Conservation (phyloP, 495 filamentous ascomycete species). For the Articulospora tetracladia region DNA sequence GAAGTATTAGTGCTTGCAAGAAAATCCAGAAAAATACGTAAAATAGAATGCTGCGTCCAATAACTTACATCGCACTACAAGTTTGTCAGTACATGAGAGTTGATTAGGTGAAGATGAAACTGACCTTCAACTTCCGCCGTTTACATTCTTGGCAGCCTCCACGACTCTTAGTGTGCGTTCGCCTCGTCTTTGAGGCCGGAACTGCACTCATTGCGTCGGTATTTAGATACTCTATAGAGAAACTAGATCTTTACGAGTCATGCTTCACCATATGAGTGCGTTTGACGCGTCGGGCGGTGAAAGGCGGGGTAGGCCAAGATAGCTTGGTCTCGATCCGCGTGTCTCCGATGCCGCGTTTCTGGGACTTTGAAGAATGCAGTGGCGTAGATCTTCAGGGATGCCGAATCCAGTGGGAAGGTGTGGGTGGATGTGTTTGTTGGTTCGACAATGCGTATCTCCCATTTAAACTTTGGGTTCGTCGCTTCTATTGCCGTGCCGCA, state of each 20-base stretch:
- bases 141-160: constrained; percentile 15
- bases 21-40: neutral
- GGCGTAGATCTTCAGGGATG: neutral
- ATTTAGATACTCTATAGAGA: neutral
- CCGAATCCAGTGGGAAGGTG: no score
- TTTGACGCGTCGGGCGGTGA: neutral
- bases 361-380: neutral
- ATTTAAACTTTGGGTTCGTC: no score
- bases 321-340: neutral
- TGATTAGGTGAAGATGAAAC: neutral
- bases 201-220: neutral
- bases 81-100: neutral
- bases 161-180: constrained; percentile 13
- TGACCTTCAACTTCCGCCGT: constrained; percentile 14
- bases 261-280: neutral
- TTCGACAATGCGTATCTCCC: neutral
- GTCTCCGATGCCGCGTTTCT: neutral
- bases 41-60: neutral
- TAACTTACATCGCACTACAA: neutral
- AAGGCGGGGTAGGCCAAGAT: neutral
- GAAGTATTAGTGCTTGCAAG: no score
- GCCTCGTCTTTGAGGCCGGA: neutral
- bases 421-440: neutral
- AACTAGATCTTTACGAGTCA: neutral
- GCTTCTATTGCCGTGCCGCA: no score